Base-by-base conservation (phyloP, 306 rosid species). In the Ammopiptanthus mongolicus region DNA sequence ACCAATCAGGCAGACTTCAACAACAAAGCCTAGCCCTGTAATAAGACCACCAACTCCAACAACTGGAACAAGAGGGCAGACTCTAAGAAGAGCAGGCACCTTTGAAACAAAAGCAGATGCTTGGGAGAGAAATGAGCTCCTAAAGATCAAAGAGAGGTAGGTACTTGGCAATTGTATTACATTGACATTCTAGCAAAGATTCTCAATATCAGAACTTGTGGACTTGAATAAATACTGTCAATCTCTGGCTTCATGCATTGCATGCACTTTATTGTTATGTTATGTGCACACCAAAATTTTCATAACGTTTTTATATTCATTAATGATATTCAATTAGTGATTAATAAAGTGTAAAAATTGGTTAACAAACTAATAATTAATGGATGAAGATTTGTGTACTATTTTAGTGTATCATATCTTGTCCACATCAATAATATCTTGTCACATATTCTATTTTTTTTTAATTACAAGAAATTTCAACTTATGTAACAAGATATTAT, bases 71-170 rank as follows among this genome's bases (percentile, higher is more conserved):
- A 39, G 2, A 51, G 25, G 52, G 59, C 83, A 67, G 73, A 55
- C 15, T 53, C 65, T 81, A 29, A 44, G 44, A 64, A 71, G 71
- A 69, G 15, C 60, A 47, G 44, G 76, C 12, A 25, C 15, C 6
- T 56, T 3, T 5, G 81, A 86, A 75, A 66, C 62, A 65, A 82
- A 74, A 68, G 90, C 96, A 80, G 89, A 88, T 76, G 70, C 64
- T 44, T 92, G 99, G 99, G 90, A 89, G 81, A 86, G 74, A 67
- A 66, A 84, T n/a, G 88, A 92, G 81, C 52, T 78, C 19, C 84
- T 80, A 42, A 89, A 69, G 77, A 90, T 95, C 72, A 77, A 83
- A 69, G 71, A 85, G 47, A 82, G 88, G 99, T 95, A 81, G 56
- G 51, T 86, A 67, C 52, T 44, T 44, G 41, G 25, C 44, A 73